Conservation (phyloP, 257 asterid genomes). For the Sherardia arvensis region DNA sequence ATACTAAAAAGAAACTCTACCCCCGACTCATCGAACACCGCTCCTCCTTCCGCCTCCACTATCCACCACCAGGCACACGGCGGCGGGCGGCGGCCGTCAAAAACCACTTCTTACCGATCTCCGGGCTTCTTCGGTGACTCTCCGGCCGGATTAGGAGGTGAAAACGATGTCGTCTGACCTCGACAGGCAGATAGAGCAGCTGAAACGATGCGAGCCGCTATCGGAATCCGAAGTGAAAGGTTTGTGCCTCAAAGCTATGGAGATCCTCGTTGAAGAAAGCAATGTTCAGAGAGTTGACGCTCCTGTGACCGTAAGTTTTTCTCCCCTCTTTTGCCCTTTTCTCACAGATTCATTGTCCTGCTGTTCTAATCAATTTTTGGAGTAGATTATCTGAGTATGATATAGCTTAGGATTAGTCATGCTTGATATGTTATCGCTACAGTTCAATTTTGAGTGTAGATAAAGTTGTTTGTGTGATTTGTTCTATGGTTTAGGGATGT, state of each 20-base stretch:
- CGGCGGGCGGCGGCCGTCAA: neutral
- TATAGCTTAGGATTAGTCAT: neutral
- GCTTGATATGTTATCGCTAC: too few relatives aligned
- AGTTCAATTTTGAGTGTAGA: neutral
- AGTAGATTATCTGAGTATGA: neutral
- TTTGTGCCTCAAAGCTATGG: slow-evolving; percentile 85
- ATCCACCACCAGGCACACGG: neutral
- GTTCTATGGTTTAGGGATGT: neutral
- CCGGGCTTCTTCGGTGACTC: neutral
- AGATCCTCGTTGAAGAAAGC: slow-evolving; percentile 91
- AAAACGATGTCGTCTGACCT: slow-evolving; percentile 88
- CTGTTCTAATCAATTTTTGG: neutral
- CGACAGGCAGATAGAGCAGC: slow-evolving; percentile 89
- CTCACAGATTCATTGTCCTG: neutral
- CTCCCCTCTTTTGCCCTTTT: neutral
- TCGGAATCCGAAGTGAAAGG: slow-evolving; percentile 79
- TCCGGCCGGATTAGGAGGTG: neutral
- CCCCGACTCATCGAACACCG: neutral
- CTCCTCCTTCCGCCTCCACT: neutral
- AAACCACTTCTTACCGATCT: neutral
- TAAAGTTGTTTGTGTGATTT: neutral
- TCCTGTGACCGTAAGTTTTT: slow-evolving; percentile 63
- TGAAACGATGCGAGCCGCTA: slow-evolving; percentile 84
- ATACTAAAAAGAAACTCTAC: neutral
- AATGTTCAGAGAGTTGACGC: slow-evolving; percentile 96